A percentile compares a stretch with the other conserved stretches of the same genome.
phyloP scores from a whole-genome alignment of 257 asterid genomes.

The Rhazya stricta region DNA sequence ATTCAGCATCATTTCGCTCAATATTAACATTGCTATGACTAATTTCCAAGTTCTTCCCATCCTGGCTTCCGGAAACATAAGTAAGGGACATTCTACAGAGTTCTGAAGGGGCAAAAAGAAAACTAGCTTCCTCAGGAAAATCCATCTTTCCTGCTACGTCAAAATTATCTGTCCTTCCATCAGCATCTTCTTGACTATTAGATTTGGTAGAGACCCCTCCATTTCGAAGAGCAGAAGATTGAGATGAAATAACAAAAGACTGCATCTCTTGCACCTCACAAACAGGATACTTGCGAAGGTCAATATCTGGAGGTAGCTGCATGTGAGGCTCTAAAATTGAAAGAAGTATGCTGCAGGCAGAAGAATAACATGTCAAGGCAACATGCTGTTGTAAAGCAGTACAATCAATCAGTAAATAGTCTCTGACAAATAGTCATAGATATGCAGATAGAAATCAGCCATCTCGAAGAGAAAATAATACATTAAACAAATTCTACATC shows the following conservation, averaged over 20 bases:
- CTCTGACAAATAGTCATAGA: neutral
- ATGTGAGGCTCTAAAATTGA: conserved; percentile 82
- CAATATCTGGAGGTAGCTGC: conserved; percentile 84
- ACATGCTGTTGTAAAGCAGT: conserved; percentile 14
- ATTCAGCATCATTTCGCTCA: conserved; percentile 30
- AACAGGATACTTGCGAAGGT: conserved; percentile 46
- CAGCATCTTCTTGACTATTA: conserved; percentile 54
- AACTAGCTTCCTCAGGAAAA: conserved; percentile 61
- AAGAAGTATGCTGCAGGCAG: conserved; percentile 81
- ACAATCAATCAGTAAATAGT: conserved; percentile 5
- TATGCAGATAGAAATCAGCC: neutral
- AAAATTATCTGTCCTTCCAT: conserved; percentile 44
- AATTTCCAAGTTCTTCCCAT: conserved; percentile 37
- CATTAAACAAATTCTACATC: neutral
- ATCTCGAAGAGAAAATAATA: neutral
- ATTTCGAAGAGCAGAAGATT: conserved; percentile 33
- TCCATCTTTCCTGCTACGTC: conserved; percentile 52
- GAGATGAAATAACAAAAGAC: conserved; percentile 34
- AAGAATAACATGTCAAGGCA: conserved; percentile 28
- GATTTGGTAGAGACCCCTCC: conserved; percentile 43
- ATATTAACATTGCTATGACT: conserved; percentile 30
- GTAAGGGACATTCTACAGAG: conserved; percentile 55
- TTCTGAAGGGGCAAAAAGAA: conserved; percentile 87
- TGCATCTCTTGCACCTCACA: conserved; percentile 41
- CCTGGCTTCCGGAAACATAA: conserved; percentile 43